phyloP scores from a whole-genome alignment of 129 eudicot genomes.

The Lactuca sativa region DNA sequence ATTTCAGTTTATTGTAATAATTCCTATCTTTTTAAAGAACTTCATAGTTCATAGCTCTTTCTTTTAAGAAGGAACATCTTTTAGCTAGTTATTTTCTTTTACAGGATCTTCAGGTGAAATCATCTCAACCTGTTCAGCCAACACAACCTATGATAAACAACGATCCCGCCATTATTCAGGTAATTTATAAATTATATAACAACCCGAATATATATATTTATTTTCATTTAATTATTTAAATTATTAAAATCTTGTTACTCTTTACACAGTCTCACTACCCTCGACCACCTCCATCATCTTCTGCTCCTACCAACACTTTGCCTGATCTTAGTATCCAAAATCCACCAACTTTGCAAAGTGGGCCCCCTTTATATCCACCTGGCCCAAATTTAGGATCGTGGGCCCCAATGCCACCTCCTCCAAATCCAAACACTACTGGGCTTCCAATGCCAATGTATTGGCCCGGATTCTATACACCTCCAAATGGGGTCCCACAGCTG shows the following conservation, averaged over 20 bases:
- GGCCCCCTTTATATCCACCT: slow-evolving; percentile 69
- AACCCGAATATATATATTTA: neutral
- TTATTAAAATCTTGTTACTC: slow-evolving; percentile 5
- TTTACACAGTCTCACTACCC: slow-evolving; percentile 80
- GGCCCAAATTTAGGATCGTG: slow-evolving; percentile 71
- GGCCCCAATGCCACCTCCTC: slow-evolving; percentile 71
- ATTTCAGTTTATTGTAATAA: neutral
- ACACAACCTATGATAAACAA: slow-evolving; percentile 53
- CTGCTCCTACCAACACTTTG: slow-evolving; percentile 44
- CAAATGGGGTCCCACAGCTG: slow-evolving; percentile 71
- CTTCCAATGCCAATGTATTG: slow-evolving; percentile 93
- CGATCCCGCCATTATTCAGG: slow-evolving; percentile 94
- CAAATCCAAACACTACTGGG: slow-evolving; percentile 54
- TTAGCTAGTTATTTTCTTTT: neutral
- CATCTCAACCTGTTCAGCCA: slow-evolving; percentile 66
- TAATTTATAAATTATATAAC: slow-evolving; percentile 14
- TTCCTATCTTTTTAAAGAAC: neutral
- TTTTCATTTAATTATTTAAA: neutral
- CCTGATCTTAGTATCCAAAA: slow-evolving; percentile 49
- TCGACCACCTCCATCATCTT: slow-evolving; percentile 51
- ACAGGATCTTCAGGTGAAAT: slow-evolving; percentile 90
- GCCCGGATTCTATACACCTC: slow-evolving; percentile 78
- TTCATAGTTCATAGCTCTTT: neutral
- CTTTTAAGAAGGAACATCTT: neutral
- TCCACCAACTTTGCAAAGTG: slow-evolving; percentile 66